phyloP scores from a whole-genome alignment of 2,329 filamentous ascomycete genomes.

The Fusarium duplospermum region DNA sequence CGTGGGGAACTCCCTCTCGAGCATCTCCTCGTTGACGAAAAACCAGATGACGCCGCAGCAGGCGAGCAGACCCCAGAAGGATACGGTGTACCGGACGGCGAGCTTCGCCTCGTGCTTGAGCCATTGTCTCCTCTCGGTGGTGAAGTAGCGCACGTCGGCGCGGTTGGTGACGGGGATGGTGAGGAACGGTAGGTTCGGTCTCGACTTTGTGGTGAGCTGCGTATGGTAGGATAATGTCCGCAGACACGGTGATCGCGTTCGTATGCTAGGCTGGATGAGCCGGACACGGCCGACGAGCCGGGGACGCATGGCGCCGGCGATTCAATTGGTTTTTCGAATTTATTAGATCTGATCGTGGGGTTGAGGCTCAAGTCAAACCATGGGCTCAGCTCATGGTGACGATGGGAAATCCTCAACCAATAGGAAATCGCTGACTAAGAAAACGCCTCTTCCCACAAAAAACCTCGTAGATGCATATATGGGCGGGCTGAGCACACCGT shows the following conservation, averaged over 20 bases:
- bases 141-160: conserved; percentile 76
- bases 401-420: conserved; percentile 27
- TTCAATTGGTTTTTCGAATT: background rate
- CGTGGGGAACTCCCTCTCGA: conserved; percentile 82
- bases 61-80: conserved; percentile 72
- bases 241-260: conserved; percentile 33
- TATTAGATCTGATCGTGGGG: conserved; percentile 7
- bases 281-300: conserved; percentile 48
- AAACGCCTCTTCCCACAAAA: conserved; percentile 19
- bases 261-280: conserved; percentile 27
- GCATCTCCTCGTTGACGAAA: conserved; percentile 77
- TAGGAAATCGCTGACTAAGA: conserved; percentile 37
- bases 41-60: conserved; percentile 71
- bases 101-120: conserved; percentile 77
- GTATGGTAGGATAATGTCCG: conserved; percentile 45
- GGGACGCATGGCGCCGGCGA: conserved; percentile 51
- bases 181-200: conserved; percentile 61
- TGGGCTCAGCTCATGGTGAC: conserved; percentile 14
- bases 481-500: background rate
- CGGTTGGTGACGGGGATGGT: conserved; percentile 60
- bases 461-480: background rate
- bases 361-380: conserved; percentile 5
- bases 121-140: conserved; percentile 80
- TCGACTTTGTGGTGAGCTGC: conserved; percentile 46
- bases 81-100: conserved; percentile 74